phyloP scores from a whole-genome alignment of 73 alveolate species.

The Paraurostyla sp. region DNA sequence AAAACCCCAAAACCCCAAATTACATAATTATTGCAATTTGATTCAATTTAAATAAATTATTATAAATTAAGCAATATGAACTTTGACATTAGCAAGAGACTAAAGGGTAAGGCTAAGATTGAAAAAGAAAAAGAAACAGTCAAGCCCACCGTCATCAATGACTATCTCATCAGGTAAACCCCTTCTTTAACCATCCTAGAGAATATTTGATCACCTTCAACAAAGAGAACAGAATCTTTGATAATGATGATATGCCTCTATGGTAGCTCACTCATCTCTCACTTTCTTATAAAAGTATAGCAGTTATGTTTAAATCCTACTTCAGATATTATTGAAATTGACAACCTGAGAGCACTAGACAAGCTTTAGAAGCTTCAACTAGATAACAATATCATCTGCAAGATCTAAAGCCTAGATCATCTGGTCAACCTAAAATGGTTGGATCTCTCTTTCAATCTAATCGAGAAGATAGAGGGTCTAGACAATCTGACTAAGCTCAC shows the following conservation, averaged over 20 bases:
- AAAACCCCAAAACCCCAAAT: too few species aligned
- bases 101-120: conserved; percentile 65
- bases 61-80: conserved; percentile 44
- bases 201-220: conserved; percentile 71
- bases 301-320: neutral
- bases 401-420: conserved; percentile 87
- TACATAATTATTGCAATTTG: too few species aligned
- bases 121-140: conserved; percentile 79
- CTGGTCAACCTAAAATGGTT: conserved; percentile 93
- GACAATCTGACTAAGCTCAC: conserved; percentile 84
- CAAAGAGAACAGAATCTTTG: conserved; percentile 79
- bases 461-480: conserved; percentile 89
- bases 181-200: neutral
- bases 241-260: conserved; percentile 80
- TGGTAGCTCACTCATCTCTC: conserved; percentile 78
- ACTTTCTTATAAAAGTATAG: conserved; percentile 63
- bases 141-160: conserved; percentile 86
- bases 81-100: conserved; percentile 53
- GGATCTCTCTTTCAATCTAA: conserved; percentile 90
- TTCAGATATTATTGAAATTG: conserved; percentile 82
- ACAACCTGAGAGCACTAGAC: conserved; percentile 81
- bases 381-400: conserved; percentile 88
- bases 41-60: too few species aligned
- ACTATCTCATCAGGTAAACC: conserved; percentile 66
- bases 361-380: conserved; percentile 80